Base-by-base conservation (phyloP, 768 basidiomycete species). In the Lactarius deliciosus region DNA sequence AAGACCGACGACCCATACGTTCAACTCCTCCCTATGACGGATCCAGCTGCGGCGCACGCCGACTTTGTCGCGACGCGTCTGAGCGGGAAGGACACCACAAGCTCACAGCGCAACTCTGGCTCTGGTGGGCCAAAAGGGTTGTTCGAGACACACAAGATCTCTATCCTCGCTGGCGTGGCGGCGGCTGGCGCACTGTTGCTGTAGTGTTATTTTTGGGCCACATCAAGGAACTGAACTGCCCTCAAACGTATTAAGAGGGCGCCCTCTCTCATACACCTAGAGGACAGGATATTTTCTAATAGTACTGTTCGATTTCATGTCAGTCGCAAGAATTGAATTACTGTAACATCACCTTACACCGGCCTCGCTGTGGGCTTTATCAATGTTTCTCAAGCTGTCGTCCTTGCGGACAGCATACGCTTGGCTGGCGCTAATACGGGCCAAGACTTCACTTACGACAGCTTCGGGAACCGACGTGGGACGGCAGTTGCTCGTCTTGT, bases 1-100 rank as follows among this genome's bases (percentile, higher is more conserved):
- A 74, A 75, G 34, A 75, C 73, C 58, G 78, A 81, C 10, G 7
- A 73, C 30, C 87, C 89, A 0, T 91, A 81, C 76, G 77, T 89
- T 36, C 89, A 90, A 72, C 74, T 90, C 18, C 79, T 87, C 57
- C 80, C 87, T 0, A 79, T 79, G 15, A 89, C 88, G 7, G 74
- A 80, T 22, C 22, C 60, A 5, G 38, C 55, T 8, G 5, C 1
- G 18, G 68, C 60, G 30, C 68, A 68, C 11, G 3, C 36, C 13
- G 68, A 66, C 45, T 68, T 66, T 38, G 68, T 68, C 22, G 38
- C 34, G 11, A 20, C 55, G 36, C 68, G 68, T 38, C 56, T 68
- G 36, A 7, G 20, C 10, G 64, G 68, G 54, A 28, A n/a, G 6
- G 60, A 68, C 18, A 61, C 59, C 9, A 57, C 59, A 18, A 25